phyloP scores from a whole-genome alignment of 148 eudicot genomes.

The Dianthus caryophyllus region DNA sequence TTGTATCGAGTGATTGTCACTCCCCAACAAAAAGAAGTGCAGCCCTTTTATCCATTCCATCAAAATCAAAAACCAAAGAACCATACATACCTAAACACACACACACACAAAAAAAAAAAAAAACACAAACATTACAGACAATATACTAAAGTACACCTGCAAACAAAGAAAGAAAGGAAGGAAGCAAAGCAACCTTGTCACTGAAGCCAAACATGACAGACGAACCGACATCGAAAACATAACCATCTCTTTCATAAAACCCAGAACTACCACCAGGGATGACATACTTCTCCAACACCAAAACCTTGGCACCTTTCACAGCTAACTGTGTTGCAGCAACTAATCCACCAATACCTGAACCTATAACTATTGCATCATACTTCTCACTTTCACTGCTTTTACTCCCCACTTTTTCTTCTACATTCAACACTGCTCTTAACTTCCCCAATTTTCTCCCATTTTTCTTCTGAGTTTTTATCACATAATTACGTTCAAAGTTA shows the following conservation, averaged over 20 bases:
- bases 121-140: too few species aligned
- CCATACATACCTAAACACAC: neutral
- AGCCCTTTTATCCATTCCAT: too few species aligned
- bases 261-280: slow-evolving; percentile 99
- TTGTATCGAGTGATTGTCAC: too few species aligned
- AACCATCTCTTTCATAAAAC: slow-evolving; percentile 87
- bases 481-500: slow-evolving; percentile 10
- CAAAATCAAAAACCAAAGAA: too few species aligned
- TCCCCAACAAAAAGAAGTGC: too few species aligned
- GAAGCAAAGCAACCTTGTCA: slow-evolving; percentile 42
- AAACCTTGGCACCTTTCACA: slow-evolving; percentile 91
- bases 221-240: slow-evolving; percentile 92
- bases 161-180: too few species aligned
- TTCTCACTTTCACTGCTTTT: slow-evolving; percentile 18
- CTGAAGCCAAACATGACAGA: slow-evolving; percentile 99
- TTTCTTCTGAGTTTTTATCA: slow-evolving; percentile 23
- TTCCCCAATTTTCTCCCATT: slow-evolving; percentile 14
- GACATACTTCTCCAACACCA: slow-evolving; percentile 94
- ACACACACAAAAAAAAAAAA: neutral
- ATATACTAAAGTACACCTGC: too few species aligned
- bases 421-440: slow-evolving; percentile 46
- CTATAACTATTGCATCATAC: slow-evolving; percentile 90
- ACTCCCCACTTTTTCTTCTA: slow-evolving; percentile 34
- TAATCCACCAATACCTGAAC: slow-evolving; percentile 95
- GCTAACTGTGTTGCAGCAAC: slow-evolving; percentile 96